Base-by-base conservation (phyloP, 352 stramenopile genomes). In the Blastocystis sp. region DNA sequence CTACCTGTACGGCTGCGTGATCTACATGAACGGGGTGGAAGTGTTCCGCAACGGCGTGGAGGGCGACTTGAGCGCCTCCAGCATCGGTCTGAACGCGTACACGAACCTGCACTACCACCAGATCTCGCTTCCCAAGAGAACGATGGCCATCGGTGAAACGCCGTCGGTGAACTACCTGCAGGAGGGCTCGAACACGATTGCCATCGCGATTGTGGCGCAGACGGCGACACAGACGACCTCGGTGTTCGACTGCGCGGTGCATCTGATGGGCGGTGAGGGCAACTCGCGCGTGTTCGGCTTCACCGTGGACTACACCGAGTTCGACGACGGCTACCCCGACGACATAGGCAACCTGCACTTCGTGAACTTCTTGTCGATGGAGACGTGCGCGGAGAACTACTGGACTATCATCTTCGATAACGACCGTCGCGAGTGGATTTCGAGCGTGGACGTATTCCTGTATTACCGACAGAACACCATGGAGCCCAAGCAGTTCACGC, bases 371-470 rank as follows among this genome's bases (percentile, higher is more conserved):
- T 33, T 81, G 13, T 67, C 50, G n/a, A 37, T 24, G 3, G 16
- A 41, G 33, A 81, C 71, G 24, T 81, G 71, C 71, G 66, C 33
- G 24, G 45, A 31, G 31, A 51, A 65, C 33, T 88, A 35, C 26
- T n/a, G 70, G 13, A 19, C 63, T 12, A 78, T 78, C 4, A 80
- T 59, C 19, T 88, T 88, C 55, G 50, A 88, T 3, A 33, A 88
- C 31, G 65, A 88, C 37, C 62, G 78, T 78, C 62, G 62, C 2
- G 78, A 88, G 55, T 88, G 65, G 62, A 88, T 88, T 24, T 62
- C 16, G 12, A n/a, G 39, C 6, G n/a, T 66, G 19, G 45, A 81
- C 29, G 45, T 74, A 12, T 33, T 50, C 4, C 35, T 50, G 26
- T 24, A 9, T 3, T 33, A 74, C n/a, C 26, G 63, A 74, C 63